These are phyloP conservation scores for Globisporangium middletonii DNA, from an alignment of 352 stramenopile species.

Conservation along the genomic window DNA sequence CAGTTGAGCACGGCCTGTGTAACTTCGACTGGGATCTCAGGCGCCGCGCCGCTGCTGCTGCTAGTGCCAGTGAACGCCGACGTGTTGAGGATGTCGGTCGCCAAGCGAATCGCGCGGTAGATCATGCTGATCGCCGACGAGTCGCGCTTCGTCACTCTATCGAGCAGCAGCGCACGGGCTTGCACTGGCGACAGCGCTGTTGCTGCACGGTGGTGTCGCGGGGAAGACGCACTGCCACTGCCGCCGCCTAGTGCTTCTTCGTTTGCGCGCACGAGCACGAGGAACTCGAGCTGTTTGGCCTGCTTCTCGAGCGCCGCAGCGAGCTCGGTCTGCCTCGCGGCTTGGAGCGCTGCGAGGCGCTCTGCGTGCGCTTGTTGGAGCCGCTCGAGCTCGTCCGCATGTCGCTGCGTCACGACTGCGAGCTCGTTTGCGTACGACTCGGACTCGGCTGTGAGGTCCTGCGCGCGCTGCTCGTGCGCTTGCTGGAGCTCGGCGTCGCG, in stretches of 20 bases:
- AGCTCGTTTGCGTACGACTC: slow-evolving; percentile 1
- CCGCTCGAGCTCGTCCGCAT: not conserved
- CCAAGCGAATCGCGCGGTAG: slow-evolving; percentile 61
- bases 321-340: slow-evolving; percentile 14
- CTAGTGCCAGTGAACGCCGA: slow-evolving; percentile 16
- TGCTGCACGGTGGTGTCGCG: not conserved
- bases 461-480: not conserved
- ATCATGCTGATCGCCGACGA: slow-evolving; percentile 52
- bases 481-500: not conserved
- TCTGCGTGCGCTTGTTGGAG: not conserved
- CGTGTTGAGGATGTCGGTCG: slow-evolving; percentile 60
- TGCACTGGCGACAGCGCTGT: slow-evolving; percentile 12
- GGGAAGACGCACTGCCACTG: not conserved
- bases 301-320: slow-evolving; percentile 33
- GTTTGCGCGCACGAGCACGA: slow-evolving; percentile 16
- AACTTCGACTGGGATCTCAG: slow-evolving; percentile 46
- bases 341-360: not conserved
- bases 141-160: slow-evolving; percentile 51
- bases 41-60: not conserved
- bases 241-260: not conserved
- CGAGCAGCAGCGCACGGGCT: slow-evolving; percentile 30
- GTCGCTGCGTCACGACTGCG: not conserved
- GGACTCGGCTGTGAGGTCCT: not conserved
- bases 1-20: slow-evolving; percentile 55
- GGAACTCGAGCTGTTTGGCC: slow-evolving; percentile 39